A percentile compares a stretch with the other conserved stretches of the same genome.
These are phyloP conservation scores for Podospora sp. DNA, from an alignment of 495 filamentous ascomycete genomes.

Conservation along the genomic window DNA sequence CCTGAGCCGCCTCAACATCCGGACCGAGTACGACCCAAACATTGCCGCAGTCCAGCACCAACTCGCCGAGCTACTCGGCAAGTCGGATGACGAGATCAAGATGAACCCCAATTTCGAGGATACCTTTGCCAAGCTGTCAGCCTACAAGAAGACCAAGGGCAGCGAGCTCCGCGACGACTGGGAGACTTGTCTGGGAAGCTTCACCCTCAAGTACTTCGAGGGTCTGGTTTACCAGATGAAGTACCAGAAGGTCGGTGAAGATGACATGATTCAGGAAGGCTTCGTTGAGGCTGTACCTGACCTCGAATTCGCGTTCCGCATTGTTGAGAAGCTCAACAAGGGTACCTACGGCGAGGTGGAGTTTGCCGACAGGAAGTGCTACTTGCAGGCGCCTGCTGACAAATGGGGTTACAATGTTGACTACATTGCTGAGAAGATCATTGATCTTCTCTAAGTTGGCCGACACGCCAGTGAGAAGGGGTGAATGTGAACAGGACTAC, in stretches of 20 bases:
- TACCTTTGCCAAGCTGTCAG: slow-evolving; percentile 49
- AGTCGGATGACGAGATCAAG: slow-evolving; percentile 39
- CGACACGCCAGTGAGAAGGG: neutral
- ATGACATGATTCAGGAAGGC: slow-evolving; percentile 51
- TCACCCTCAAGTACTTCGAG: slow-evolving; percentile 45
- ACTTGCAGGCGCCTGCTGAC: slow-evolving; percentile 38
- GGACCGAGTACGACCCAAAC: slow-evolving; percentile 46
- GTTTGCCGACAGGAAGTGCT: slow-evolving; percentile 46
- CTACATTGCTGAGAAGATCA: slow-evolving; percentile 29
- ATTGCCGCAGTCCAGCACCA: slow-evolving; percentile 39
- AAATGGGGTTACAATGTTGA: slow-evolving; percentile 30
- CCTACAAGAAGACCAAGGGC: slow-evolving; percentile 27
- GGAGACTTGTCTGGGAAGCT: slow-evolving; percentile 43
- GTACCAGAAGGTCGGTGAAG: slow-evolving; percentile 48
- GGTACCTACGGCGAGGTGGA: slow-evolving; percentile 46
- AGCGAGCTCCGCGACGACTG: slow-evolving; percentile 43
- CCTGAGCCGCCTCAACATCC: slow-evolving; percentile 46
- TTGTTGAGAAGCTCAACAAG: slow-evolving; percentile 50
- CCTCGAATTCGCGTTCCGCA: slow-evolving; percentile 44
- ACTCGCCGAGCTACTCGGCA: slow-evolving; percentile 44
- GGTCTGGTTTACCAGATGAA: slow-evolving; percentile 41
- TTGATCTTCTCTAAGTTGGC: slow-evolving; percentile 29
- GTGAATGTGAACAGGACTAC: neutral
- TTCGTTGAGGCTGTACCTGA: slow-evolving; percentile 47
- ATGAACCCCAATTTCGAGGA: slow-evolving; percentile 52